Conservation (phyloP, 2,329 filamentous ascomycete species). For the Nemania sp. region DNA sequence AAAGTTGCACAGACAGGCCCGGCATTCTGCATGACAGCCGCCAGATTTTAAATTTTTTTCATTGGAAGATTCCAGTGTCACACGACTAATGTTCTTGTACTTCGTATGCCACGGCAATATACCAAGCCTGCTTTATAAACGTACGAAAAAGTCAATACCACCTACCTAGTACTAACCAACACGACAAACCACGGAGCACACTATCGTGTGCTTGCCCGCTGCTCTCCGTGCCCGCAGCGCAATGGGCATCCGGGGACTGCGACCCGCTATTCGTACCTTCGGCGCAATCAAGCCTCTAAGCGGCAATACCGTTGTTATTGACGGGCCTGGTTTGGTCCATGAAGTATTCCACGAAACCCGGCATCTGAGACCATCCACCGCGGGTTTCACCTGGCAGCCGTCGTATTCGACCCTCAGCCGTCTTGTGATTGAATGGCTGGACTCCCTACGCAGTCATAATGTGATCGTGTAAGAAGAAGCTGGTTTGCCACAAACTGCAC, state of each 20-base stretch:
- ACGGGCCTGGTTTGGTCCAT: constrained; percentile 80
- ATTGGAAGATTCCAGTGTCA: too few species aligned
- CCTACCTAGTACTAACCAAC: neutral
- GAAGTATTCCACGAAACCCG: constrained; percentile 66
- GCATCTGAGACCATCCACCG: constrained; percentile 40
- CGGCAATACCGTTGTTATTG: constrained; percentile 58
- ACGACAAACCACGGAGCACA: neutral
- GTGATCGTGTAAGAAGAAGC: constrained; percentile 63
- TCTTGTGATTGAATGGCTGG: constrained; percentile 64
- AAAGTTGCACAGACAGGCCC: too few species aligned
- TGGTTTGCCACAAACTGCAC: constrained; percentile 20
- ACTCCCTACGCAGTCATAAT: constrained; percentile 56
- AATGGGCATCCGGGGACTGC: constrained; percentile 65
- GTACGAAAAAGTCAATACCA: too few species aligned
- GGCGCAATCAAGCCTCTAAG: constrained; percentile 48
- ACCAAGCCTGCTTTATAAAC: too few species aligned
- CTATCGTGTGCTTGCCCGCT: too few species aligned
- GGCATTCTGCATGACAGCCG: too few species aligned
- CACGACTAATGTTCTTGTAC: too few species aligned
- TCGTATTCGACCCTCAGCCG: constrained; percentile 66
- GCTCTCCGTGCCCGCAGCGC: neutral
- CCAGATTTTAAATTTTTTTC: too few species aligned
- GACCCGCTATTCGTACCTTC: constrained; percentile 56
- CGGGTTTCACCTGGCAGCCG: constrained; percentile 57
- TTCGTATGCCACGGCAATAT: too few species aligned